phyloP scores from a whole-genome alignment of 2,329 filamentous ascomycete genomes.

The Achaetomium macrosporum region DNA sequence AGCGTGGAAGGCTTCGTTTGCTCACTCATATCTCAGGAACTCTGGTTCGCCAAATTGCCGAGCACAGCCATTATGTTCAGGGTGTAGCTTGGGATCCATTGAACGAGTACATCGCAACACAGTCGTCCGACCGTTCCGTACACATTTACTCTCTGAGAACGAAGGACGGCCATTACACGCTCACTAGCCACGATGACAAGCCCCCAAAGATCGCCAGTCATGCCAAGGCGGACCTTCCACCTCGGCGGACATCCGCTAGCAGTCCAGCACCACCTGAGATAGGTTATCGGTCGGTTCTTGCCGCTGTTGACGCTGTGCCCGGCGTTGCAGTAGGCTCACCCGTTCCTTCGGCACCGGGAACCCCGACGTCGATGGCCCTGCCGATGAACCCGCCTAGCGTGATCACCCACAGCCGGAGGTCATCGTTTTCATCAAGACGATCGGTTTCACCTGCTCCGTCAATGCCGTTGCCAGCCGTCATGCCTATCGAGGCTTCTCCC shows the following conservation, averaged over 20 bases:
- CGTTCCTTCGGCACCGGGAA: conserved; percentile 84
- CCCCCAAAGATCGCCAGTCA: conserved; percentile 77
- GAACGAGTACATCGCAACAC: conserved; percentile 96
- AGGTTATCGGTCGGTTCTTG: conserved; percentile 58
- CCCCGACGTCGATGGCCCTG: conserved; percentile 78
- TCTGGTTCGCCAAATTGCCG: conserved; percentile 85
- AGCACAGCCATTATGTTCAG: conserved; percentile 97
- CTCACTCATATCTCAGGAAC: conserved; percentile 37
- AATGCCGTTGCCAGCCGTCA: conserved; percentile 88
- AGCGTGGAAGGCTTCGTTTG: not conserved
- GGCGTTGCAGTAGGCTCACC: conserved; percentile 68
- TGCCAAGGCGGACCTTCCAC: conserved; percentile 80
- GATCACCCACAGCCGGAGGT: conserved; percentile 87
- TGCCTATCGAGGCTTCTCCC: conserved; percentile 86
- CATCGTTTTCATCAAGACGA: conserved; percentile 81
- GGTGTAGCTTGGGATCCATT: conserved; percentile 97
- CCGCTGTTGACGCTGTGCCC: conserved; percentile 45
- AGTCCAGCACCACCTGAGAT: conserved; percentile 89
- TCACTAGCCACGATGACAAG: conserved; percentile 56
- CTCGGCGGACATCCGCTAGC: conserved; percentile 80
- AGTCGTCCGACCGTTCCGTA: conserved; percentile 95
- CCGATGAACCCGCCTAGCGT: conserved; percentile 94
- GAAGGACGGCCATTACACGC: conserved; percentile 90
- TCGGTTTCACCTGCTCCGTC: conserved; percentile 92
- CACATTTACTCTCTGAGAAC: conserved; percentile 96